Base-by-base conservation (phyloP, 768 basidiomycete species). In the Pisolithus microcarpus region DNA sequence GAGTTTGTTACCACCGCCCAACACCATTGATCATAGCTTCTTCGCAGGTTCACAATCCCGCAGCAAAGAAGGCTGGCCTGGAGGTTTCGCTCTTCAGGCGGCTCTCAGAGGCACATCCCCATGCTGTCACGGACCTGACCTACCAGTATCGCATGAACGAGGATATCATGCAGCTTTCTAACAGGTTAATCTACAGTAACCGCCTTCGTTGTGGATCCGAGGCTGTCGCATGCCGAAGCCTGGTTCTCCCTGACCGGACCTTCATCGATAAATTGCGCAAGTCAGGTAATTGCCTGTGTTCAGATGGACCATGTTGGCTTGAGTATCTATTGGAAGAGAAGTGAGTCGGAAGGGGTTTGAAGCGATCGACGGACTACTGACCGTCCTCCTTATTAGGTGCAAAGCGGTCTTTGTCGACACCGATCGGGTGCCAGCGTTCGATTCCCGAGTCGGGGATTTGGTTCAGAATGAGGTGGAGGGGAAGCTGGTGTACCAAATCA, bases 321-420 rank as follows among this genome's bases (percentile, higher is more conserved):
- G 73, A 78, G 38, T 65, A 70, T 23, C 60, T 95, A 3, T 61
- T 87, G 60, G 72, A 80, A 30, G 80, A 82, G 59, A 81, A 72
- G 92, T 87, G 44, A 54, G 77, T 57, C 23, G 7, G 34, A 34
- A 23, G 24, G 16, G 16, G 43, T 44, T 16, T 15, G 23, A 9
- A 2, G 11, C 34, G 49, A 30, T 24, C 28, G 19, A 16, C 24
- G 26, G 39, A 37, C 13, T 40, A 23, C 13, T 38, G 23, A 52
- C 23, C 30, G n/a, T 39, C 1, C 46, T 39, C 1, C 46, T 46
- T 15, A 48, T 36, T 50, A 95, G 93, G 23, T 84, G 84, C 55
- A 89, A 85, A 66, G 91, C 86, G 7, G 75, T 97, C 37, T 98
- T 99, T 57, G 81, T 98, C n/a, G 86, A 98, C 62, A 99, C 96